These are phyloP conservation scores for Aspergillus asperescens DNA, from an alignment of 495 filamentous ascomycete genomes.

Conservation along the genomic window DNA sequence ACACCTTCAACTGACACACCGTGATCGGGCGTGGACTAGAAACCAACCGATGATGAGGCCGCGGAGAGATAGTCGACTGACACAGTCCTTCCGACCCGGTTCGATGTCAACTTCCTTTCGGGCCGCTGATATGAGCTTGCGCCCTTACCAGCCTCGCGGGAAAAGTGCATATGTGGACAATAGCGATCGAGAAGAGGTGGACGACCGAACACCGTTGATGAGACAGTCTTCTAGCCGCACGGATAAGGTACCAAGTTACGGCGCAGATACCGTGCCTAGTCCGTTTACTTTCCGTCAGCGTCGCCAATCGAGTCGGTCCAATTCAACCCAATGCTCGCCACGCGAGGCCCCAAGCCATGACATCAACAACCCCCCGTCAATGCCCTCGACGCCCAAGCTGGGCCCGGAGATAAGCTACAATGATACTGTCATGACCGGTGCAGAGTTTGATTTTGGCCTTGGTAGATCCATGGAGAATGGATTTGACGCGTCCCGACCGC, in stretches of 20 bases:
- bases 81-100: slow-evolving; percentile 43
- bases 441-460: slow-evolving; percentile 39
- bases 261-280: slow-evolving; percentile 31
- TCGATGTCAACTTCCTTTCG: slow-evolving; percentile 30
- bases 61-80: slow-evolving; percentile 55
- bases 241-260: slow-evolving; percentile 32
- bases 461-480: slow-evolving; percentile 32
- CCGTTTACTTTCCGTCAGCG: slow-evolving; percentile 28
- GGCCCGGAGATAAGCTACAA: slow-evolving; percentile 63
- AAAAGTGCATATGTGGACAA: slow-evolving; percentile 41
- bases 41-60: slow-evolving; percentile 66
- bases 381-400: slow-evolving; percentile 68
- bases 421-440: slow-evolving; percentile 65
- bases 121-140: slow-evolving; percentile 21
- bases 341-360: slow-evolving; percentile 48
- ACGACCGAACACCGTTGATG: slow-evolving; percentile 42
- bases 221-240: slow-evolving; percentile 24
- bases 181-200: slow-evolving; percentile 40
- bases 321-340: slow-evolving; percentile 34
- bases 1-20: background rate
- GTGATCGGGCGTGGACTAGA: slow-evolving; percentile 32
- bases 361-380: slow-evolving; percentile 95
- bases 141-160: slow-evolving; percentile 26
- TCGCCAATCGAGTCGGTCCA: slow-evolving; percentile 26
- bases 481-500: slow-evolving; percentile 23